A percentile compares a stretch with the other conserved stretches of the same genome.
Evolutionary conservation across 1,284 basidiomycete species (phyloP).

Genomic region (Bondarzewia mesenterica): DNA sequence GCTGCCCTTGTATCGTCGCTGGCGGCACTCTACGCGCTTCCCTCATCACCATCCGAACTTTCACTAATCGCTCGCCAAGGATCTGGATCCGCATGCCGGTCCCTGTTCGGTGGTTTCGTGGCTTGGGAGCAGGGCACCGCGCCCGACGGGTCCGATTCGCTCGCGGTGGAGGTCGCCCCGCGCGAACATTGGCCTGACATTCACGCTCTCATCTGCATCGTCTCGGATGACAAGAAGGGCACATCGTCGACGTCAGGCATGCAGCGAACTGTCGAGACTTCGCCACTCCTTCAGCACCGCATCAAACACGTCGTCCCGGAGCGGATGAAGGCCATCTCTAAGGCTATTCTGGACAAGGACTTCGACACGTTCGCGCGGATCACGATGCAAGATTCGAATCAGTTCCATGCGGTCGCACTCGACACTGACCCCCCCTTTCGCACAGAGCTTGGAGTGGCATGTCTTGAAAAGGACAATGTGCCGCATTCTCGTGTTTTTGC

Average conservation of each 20-base stretch:
- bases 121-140: slow-evolving; percentile 84
- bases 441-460: too few species aligned
- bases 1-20: slow-evolving; percentile 92
- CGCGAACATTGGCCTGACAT: slow-evolving; percentile 90
- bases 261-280: slow-evolving; percentile 97
- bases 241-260: slow-evolving; percentile 94
- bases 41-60: slow-evolving; percentile 58
- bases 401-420: slow-evolving; percentile 96
- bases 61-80: slow-evolving; percentile 95
- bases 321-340: slow-evolving; percentile 77
- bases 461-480: too few species aligned
- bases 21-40: slow-evolving; percentile 80
- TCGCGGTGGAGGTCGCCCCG: slow-evolving; percentile 84
- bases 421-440: slow-evolving; percentile 97
- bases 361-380: slow-evolving; percentile 87
- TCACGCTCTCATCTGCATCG: slow-evolving; percentile 96
- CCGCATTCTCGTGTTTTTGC: too few species aligned
- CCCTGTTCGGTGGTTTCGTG: slow-evolving; percentile 95
- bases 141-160: slow-evolving; percentile 76
- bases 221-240: slow-evolving; percentile 95
- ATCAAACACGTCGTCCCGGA: slow-evolving; percentile 82
- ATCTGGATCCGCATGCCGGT: slow-evolving; percentile 95
- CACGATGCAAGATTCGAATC: slow-evolving; percentile 97
- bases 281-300: slow-evolving; percentile 81
- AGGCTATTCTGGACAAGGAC: slow-evolving; percentile 75